Percentiles rank a stretch among this genome's conserved stretches.
Conservation (phyloP, 2,329 filamentous ascomycete genomes). For the Pseudopithomyces maydicus region DNA sequence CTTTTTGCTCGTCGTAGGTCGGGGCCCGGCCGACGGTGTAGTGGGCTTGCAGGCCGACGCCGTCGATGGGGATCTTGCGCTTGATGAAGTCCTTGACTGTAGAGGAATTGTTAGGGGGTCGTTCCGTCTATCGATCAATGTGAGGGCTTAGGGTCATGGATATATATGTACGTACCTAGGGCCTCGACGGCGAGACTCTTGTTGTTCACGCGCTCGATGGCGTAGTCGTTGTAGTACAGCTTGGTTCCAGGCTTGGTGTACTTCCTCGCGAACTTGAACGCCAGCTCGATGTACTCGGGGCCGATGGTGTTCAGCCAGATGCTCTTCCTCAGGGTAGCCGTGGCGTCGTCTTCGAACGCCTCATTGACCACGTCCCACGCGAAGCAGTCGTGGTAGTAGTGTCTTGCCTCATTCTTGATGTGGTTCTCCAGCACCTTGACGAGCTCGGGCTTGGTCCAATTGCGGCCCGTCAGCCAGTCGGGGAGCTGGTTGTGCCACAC, state of each 20-base stretch:
- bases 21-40: conserved; percentile 62
- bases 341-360: conserved; percentile 63
- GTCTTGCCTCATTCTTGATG: conserved; percentile 61
- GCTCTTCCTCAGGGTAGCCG: conserved; percentile 50
- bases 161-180: conserved; percentile 15
- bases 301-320: conserved; percentile 64
- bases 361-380: conserved; percentile 72
- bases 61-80: conserved; percentile 59
- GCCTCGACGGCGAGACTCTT: conserved; percentile 44
- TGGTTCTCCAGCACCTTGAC: conserved; percentile 63
- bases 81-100: conserved; percentile 41
- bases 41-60: conserved; percentile 67
- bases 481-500: conserved; percentile 62
- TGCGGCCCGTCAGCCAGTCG: conserved; percentile 55
- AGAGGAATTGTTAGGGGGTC: too few relatives aligned
- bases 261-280: conserved; percentile 60
- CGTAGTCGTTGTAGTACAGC: conserved; percentile 69
- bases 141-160: too few relatives aligned
- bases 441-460: conserved; percentile 65
- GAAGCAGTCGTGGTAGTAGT: conserved; percentile 66
- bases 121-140: too few relatives aligned
- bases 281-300: conserved; percentile 61
- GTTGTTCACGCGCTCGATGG: conserved; percentile 62
- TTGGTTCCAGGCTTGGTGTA: conserved; percentile 61
- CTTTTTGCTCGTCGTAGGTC: conserved; percentile 48